Base-by-base conservation (phyloP, 2,329 filamentous ascomycete genomes). In the Penicillium freii region DNA sequence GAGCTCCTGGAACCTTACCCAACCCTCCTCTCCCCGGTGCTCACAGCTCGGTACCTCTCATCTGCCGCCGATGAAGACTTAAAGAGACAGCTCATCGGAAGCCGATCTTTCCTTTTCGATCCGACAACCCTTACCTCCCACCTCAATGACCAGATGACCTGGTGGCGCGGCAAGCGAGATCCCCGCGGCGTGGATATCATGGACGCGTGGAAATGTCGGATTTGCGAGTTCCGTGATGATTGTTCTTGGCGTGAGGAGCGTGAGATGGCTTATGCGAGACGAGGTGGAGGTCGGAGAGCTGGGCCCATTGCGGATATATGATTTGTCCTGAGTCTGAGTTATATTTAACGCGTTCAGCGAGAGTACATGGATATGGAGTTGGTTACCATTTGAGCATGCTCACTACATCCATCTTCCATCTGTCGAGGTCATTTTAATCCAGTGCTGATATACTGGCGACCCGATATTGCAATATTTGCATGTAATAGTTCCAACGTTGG, bases 161-260 rank as follows among this genome's bases (percentile, higher is more conserved):
- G 91, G 91, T 97, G 93, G 93, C 85, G 84, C 33, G 93, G 92
- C 1, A 80, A 88, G 65, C 79, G 92, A 17, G 76, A 82, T 49
- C 85, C 92, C 0, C 80, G 81, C 8, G 93, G 93, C 0, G 92
- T 97, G 3, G 81, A 84, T 7, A 82, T 95, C 7, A 87, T 92
- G 67, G 92, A 97, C 65, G 90, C 91, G 0, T 96, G 88, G 77
- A 97, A 97, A 73, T 97, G 93, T 71, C 79, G 85, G 21, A 85
- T 82, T 25, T 97, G 93, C 69, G 91, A 96, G 63, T 97, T 97
- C 72, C 84, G 82, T 0, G 87, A 90, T 2, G 81, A 79, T 2
- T 97, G 93, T 71, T 81, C 83, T 13, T 97, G 93, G 93, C 81
- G 92, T 38, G 80, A 82, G 65, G 80, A 80, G 11, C 87, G 89